Base-by-base conservation (phyloP, 2,329 filamentous ascomycete genomes). In the Hortaea werneckii region DNA sequence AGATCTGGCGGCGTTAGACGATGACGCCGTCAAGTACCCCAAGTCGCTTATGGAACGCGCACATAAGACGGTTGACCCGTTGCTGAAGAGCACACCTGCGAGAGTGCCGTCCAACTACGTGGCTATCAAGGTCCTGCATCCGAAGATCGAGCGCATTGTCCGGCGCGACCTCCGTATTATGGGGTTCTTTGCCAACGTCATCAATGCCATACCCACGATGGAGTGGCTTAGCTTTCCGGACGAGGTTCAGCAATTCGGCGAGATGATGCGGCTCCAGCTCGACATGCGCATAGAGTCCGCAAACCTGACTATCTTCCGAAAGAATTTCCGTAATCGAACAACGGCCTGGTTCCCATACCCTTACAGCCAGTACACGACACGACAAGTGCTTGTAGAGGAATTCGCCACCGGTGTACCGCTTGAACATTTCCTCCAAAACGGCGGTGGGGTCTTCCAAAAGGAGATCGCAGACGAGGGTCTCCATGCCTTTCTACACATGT, bases 191-290 rank as follows among this genome's bases (percentile, higher is more conserved):
- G 92, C 92, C 11, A 75, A 79, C 0, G 60, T 85, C 5, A 81
- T 98, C 55, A 94, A 96, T 65, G 70, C 77, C 1, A 83, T 98
- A 29, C 92, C 92, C 0, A 95, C 89, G 0, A 92, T 98, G 61
- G 87, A 96, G 66, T 98, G 92, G 92, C 75, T 98, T 5, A 95
- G 90, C 0, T 79, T 98, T 6, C 92, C 92, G 0, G 90, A 95
- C 55, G 92, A 98, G 64, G 92, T 96, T 3, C 69, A 75, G 10
- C 88, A 96, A 59, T 98, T 98, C 60, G 90, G 89, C 26, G 85
- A 94, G 62, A 98, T 98, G 92, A 98, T 98, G 92, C 83, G 83
- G 58, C 72, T 96, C n/a, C 92, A 98, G 63, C 74, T 98, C 2
- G 92, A 98, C 65, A 75, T 98, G 32, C 83, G 92, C 43, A 96